phyloP scores from a whole-genome alignment of 345 rosid genomes.

The Gossypium anomalum region DNA sequence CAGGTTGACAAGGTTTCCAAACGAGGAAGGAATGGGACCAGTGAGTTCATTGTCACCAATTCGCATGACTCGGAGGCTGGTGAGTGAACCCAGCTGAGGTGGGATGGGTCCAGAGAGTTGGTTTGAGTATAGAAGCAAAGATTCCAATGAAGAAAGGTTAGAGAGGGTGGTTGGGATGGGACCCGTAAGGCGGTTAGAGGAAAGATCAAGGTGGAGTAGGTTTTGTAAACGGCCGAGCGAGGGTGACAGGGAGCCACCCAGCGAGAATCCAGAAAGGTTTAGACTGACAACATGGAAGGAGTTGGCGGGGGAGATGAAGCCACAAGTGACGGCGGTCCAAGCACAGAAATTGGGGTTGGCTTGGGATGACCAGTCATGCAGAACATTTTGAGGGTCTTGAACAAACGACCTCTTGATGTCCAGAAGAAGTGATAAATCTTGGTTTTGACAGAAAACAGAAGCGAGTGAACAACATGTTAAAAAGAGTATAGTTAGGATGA shows the following conservation, averaged over 20 bases:
- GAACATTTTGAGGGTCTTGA: slow-evolving; percentile 28
- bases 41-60: slow-evolving; percentile 82
- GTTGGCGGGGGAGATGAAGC: slow-evolving; percentile 22
- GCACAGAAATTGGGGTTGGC: slow-evolving; percentile 46
- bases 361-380: slow-evolving; percentile 53
- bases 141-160: slow-evolving; percentile 69
- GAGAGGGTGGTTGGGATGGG: slow-evolving; percentile 86
- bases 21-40: slow-evolving; percentile 63
- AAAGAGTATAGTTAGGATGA: slow-evolving; percentile 7
- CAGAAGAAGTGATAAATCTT: slow-evolving; percentile 46
- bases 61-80: slow-evolving; percentile 49
- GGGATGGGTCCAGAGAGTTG: slow-evolving; percentile 80
- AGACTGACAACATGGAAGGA: slow-evolving; percentile 44
- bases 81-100: slow-evolving; percentile 57
- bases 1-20: slow-evolving; percentile 54
- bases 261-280: slow-evolving; percentile 57
- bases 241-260: slow-evolving; percentile 66
- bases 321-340: slow-evolving; percentile 76
- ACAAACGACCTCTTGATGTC: slow-evolving; percentile 50
- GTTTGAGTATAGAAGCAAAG: slow-evolving; percentile 79
- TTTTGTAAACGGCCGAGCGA: slow-evolving; percentile 53
- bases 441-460: slow-evolving; percentile 24
- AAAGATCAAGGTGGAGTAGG: slow-evolving; percentile 92
- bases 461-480: slow-evolving; percentile 22
- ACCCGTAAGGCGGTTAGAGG: slow-evolving; percentile 72